Evolutionary conservation across 331 rosid species (phyloP), one percentile per base, ranked within the genome.

Genomic region (Quercus phellos): DNA sequence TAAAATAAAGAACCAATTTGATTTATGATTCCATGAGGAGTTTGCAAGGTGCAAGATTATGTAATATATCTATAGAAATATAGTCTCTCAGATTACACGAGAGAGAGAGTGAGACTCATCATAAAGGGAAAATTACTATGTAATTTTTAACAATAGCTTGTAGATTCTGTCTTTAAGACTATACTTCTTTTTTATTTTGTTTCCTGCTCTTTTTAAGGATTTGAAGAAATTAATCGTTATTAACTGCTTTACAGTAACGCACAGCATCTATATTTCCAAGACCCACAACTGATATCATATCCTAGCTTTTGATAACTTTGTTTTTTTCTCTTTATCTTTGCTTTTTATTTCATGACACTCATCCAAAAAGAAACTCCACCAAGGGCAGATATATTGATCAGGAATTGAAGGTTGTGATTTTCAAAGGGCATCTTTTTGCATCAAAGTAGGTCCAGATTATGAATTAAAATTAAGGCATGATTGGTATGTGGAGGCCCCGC

Each of bases 391-490:
- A 74, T 18, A 69, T 70, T 79, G 74, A 53, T 73, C 75, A 73
- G 84, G 78, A 64, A 81, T 83, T 61, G 83, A 87, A 81, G 86
- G 85, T 61, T 81, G 79, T 81, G 89, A 86, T 84, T 68, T 75
- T 29, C 29, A 78, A 59, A 73, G 51, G 35, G 77, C 68, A 78
- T 72, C 73, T 69, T 83, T 56, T 80, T 74, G 51, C 55, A 77
- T 71, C 50, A 34, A 80, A 80, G 85, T 78, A 84, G 84, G 84
- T 87, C 76, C 71, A 75, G 89, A 87, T 85, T 88, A 91, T 87
- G 73, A 83, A 84, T 84, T 73, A 54, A 87, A 78, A 85, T 32
- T 68, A 35, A 46, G 81, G 85, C 85, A 85, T 81, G 83, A 88
- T 84, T 74, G 84, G 80, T 74, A 32, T 75, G 77, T 76, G 82